These are phyloP conservation scores for Acrodontium crateriforme DNA, from an alignment of 2,329 filamentous ascomycete genomes.

Conservation along the genomic window DNA sequence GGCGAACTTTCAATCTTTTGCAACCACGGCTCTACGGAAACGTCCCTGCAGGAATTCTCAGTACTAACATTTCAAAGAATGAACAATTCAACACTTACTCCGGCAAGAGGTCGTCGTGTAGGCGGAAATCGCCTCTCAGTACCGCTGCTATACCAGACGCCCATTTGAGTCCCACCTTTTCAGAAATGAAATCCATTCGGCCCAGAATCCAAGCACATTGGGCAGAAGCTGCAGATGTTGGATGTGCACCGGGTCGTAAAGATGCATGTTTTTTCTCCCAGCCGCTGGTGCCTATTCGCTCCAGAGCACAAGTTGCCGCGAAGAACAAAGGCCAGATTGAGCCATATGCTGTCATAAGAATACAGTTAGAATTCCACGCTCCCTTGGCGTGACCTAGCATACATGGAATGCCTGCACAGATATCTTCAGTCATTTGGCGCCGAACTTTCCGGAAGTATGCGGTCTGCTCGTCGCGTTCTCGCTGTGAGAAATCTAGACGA, in stretches of 20 bases:
- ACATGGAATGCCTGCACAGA: constrained; percentile 15
- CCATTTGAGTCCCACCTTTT: constrained; percentile 16
- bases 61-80: no score
- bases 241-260: no score
- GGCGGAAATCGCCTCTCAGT: constrained; percentile 16
- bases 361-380: constrained; percentile 11
- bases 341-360: constrained; percentile 17
- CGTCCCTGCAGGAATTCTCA: no score
- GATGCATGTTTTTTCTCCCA: constrained; percentile 2
- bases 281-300: constrained; percentile 11
- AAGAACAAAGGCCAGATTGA: constrained; percentile 23
- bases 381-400: constrained; percentile 16
- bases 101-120: constrained; percentile 7
- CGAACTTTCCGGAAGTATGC: constrained; percentile 15
- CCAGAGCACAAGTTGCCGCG: constrained; percentile 18
- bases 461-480: constrained; percentile 9
- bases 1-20: no score
- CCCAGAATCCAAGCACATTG: constrained; percentile 19
- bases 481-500: constrained; percentile 8
- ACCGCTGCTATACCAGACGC: constrained; percentile 18
- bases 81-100: constrained; percentile 5
- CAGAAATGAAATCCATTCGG: constrained; percentile 17
- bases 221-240: constrained; percentile 11
- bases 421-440: constrained; percentile 19
- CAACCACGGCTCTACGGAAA: no score